Evolutionary conservation across 2,329 filamentous ascomycete species (phyloP).

Genomic region (Coniosporium tulheliwenetii): DNA sequence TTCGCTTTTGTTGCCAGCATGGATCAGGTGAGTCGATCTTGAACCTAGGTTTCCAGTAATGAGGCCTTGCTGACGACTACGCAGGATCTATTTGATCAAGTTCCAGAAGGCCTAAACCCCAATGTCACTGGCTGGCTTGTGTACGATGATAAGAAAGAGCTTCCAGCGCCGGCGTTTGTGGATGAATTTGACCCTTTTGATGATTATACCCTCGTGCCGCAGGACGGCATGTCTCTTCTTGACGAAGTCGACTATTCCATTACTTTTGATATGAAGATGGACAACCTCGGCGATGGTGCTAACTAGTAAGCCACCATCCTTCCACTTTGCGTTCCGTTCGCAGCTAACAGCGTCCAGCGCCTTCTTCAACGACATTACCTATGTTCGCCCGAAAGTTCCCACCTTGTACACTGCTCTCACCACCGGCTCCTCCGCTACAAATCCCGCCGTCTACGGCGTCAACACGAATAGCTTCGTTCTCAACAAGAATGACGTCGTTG

Average conservation of each 20-base stretch:
- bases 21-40: slow-evolving; percentile 21
- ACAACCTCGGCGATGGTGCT: slow-evolving; percentile 50
- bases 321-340: neutral
- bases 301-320: slow-evolving; percentile 35
- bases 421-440: slow-evolving; percentile 32
- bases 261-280: slow-evolving; percentile 44
- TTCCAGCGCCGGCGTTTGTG: slow-evolving; percentile 36
- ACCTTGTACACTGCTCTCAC: slow-evolving; percentile 63
- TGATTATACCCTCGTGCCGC: slow-evolving; percentile 55
- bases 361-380: slow-evolving; percentile 59
- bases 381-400: slow-evolving; percentile 59
- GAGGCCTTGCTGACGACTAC: slow-evolving; percentile 1
- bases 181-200: slow-evolving; percentile 54
- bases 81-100: slow-evolving; percentile 42
- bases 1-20: slow-evolving; percentile 45
- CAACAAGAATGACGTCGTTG: slow-evolving; percentile 48
- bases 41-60: slow-evolving; percentile 1
- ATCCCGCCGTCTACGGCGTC: slow-evolving; percentile 30
- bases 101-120: slow-evolving; percentile 53
- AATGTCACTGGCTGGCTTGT: slow-evolving; percentile 42
- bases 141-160: slow-evolving; percentile 32
- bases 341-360: slow-evolving; percentile 14
- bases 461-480: slow-evolving; percentile 48
- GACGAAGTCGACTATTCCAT: slow-evolving; percentile 47
- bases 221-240: slow-evolving; percentile 46